These are phyloP conservation scores for Ambrosia hybrid DNA, from an alignment of 140 eudicot species.

Conservation along the genomic window DNA sequence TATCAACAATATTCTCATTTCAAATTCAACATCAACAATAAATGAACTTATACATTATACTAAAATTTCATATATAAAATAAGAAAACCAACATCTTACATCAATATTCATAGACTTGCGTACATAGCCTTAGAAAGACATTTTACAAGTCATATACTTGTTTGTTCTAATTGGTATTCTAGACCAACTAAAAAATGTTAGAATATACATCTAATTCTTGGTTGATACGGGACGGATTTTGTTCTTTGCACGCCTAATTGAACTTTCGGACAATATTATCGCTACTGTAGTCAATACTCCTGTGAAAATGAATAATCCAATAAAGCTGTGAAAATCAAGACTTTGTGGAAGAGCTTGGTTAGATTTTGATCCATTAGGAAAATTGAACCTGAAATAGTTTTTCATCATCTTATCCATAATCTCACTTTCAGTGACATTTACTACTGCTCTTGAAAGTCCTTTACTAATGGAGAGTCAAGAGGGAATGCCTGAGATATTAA, in stretches of 20 bases:
- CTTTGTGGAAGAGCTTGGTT: constrained; percentile 16
- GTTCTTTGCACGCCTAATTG: background rate
- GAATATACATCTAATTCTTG: too few species aligned
- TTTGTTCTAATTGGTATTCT: background rate
- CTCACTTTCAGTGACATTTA: constrained; percentile 10
- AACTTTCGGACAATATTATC: background rate
- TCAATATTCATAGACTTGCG: too few species aligned
- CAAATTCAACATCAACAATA: too few species aligned
- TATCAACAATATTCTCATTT: too few species aligned
- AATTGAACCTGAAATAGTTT: background rate
- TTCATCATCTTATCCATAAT: background rate
- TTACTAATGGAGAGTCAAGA: constrained; percentile 1
- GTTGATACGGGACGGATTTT: background rate
- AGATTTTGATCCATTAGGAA: constrained; percentile 5
- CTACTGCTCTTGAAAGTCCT: constrained; percentile 7
- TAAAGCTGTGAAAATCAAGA: constrained; percentile 16
- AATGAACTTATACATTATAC: too few species aligned
- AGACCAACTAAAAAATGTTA: too few species aligned
- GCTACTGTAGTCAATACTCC: background rate
- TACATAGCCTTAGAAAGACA: background rate
- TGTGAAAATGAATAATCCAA: constrained; percentile 6
- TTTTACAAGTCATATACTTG: background rate
- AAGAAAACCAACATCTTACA: too few species aligned
- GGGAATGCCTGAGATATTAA: background rate
- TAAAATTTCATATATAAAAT: too few species aligned